Evolutionary conservation across 441 rosid genomes (phyloP).

Genomic region (Cnidoscolus chayamansa): DNA sequence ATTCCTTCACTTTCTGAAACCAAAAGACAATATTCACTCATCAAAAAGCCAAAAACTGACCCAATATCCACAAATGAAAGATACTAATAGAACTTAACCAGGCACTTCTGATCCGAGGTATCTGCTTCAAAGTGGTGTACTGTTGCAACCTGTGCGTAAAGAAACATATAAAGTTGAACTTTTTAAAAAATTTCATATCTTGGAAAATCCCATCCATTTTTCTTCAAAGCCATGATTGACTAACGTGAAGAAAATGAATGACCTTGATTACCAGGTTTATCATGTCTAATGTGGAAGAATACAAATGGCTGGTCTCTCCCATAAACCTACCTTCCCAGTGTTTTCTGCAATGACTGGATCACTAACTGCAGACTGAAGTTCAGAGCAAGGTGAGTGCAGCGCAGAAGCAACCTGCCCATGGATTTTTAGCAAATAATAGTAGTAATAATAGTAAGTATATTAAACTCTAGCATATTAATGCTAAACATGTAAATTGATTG

Average conservation of each 20-base stretch:
- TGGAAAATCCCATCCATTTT: slow-evolving; percentile 3
- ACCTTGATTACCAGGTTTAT: background rate
- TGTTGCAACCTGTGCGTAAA: slow-evolving; percentile 35
- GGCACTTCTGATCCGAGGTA: slow-evolving; percentile 31
- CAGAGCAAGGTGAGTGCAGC: slow-evolving; percentile 35
- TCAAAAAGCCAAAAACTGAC: background rate
- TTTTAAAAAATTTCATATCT: background rate
- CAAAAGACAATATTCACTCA: slow-evolving; percentile 4
- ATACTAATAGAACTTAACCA: slow-evolving; percentile 23
- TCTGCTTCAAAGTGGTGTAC: slow-evolving; percentile 41
- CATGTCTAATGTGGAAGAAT: background rate
- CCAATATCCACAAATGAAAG: slow-evolving; percentile 22
- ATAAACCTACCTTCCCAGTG: slow-evolving; percentile 35
- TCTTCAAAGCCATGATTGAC: background rate
- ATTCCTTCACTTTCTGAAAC: slow-evolving; percentile 14
- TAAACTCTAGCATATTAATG: background rate
- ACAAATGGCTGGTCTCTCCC: background rate
- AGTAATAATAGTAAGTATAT: background rate
- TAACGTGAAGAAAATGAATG: background rate
- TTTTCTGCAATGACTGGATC: slow-evolving; percentile 30
- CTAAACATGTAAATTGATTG: slow-evolving; percentile 13
- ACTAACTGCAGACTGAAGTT: slow-evolving; percentile 31
- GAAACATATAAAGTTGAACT: background rate
- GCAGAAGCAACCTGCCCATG: slow-evolving; percentile 28
- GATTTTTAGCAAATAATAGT: slow-evolving; percentile 1